These are phyloP conservation scores for Penicillium ucsense DNA, from an alignment of 495 filamentous ascomycete species.

Conservation along the genomic window DNA sequence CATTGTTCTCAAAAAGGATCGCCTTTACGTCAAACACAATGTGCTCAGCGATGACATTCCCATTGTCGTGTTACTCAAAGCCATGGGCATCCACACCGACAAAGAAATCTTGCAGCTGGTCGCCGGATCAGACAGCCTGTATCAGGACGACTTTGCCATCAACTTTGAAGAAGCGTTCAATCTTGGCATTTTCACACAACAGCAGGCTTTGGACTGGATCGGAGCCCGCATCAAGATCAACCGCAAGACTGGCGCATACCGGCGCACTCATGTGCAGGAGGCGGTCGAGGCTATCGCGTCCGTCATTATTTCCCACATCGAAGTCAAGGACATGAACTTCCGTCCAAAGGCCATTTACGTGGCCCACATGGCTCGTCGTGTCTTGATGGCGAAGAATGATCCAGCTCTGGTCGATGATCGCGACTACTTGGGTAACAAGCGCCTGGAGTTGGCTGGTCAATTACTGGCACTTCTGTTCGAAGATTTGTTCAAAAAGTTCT, in stretches of 20 bases:
- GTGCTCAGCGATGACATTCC: slow-evolving; percentile 85
- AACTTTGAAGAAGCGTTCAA: slow-evolving; percentile 90
- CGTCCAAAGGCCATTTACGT: slow-evolving; percentile 92
- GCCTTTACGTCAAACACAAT: slow-evolving; percentile 84
- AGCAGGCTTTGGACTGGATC: slow-evolving; percentile 89
- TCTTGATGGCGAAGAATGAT: slow-evolving; percentile 87
- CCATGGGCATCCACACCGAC: slow-evolving; percentile 87
- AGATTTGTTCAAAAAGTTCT: slow-evolving; percentile 93
- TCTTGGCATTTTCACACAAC: slow-evolving; percentile 74
- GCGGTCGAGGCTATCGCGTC: slow-evolving; percentile 85
- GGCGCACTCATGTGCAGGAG: slow-evolving; percentile 70
- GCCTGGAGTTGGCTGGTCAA: slow-evolving; percentile 88
- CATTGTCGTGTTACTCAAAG: slow-evolving; percentile 83
- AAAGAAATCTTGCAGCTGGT: slow-evolving; percentile 86
- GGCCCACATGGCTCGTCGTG: slow-evolving; percentile 89
- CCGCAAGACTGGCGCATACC: slow-evolving; percentile 44
- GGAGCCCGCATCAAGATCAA: slow-evolving; percentile 78
- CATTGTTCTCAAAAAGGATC: slow-evolving; percentile 83
- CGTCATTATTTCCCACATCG: slow-evolving; percentile 86
- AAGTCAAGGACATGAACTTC: slow-evolving; percentile 83
- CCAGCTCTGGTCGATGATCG: slow-evolving; percentile 84
- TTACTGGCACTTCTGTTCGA: slow-evolving; percentile 93
- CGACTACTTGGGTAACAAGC: slow-evolving; percentile 97
- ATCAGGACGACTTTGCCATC: slow-evolving; percentile 86
- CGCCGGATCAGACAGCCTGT: slow-evolving; percentile 69